Conservation (phyloP, 1,284 basidiomycete species). For the Entoloma clypeatum region DNA sequence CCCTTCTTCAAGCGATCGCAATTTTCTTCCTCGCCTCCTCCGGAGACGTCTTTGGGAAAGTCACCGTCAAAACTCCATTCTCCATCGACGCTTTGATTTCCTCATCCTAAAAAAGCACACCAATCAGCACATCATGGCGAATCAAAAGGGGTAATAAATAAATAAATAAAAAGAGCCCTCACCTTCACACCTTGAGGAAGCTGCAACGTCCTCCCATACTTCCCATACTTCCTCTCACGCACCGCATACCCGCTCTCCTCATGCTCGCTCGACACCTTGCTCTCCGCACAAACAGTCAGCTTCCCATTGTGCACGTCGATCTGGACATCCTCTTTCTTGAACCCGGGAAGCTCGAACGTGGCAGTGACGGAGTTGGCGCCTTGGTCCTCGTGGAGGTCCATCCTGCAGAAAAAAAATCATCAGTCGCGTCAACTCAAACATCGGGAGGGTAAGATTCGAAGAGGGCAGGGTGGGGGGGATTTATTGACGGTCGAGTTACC, state of each 20-base stretch:
- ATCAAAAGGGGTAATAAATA: not conserved
- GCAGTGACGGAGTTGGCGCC: slow-evolving; percentile 41
- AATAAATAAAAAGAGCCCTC: slow-evolving; percentile 3
- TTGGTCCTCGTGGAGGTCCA: slow-evolving; percentile 44
- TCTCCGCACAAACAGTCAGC: slow-evolving; percentile 45
- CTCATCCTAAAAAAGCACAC: slow-evolving; percentile 16
- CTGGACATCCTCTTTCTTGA: slow-evolving; percentile 39
- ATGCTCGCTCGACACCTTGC: slow-evolving; percentile 27
- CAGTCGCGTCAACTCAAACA: not conserved
- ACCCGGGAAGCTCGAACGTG: slow-evolving; percentile 46
- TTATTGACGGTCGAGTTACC: slow-evolving; percentile 14
- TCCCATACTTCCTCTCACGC: slow-evolving; percentile 48
- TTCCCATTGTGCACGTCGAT: slow-evolving; percentile 42
- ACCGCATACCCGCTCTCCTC: slow-evolving; percentile 44
- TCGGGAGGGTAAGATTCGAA: not conserved
- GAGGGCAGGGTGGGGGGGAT: not conserved
- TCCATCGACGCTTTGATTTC: slow-evolving; percentile 24
- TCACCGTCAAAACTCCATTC: slow-evolving; percentile 22
- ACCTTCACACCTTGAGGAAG: slow-evolving; percentile 50
- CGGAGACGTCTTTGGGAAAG: slow-evolving; percentile 23
- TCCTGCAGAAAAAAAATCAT: slow-evolving; percentile 26
- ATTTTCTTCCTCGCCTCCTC: slow-evolving; percentile 25
- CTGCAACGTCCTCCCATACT: slow-evolving; percentile 42
- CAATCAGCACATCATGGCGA: not conserved
- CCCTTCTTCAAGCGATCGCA: no score